These are phyloP conservation scores for Leccinum solheimii DNA, from an alignment of 1,284 basidiomycete species.

Conservation along the genomic window DNA sequence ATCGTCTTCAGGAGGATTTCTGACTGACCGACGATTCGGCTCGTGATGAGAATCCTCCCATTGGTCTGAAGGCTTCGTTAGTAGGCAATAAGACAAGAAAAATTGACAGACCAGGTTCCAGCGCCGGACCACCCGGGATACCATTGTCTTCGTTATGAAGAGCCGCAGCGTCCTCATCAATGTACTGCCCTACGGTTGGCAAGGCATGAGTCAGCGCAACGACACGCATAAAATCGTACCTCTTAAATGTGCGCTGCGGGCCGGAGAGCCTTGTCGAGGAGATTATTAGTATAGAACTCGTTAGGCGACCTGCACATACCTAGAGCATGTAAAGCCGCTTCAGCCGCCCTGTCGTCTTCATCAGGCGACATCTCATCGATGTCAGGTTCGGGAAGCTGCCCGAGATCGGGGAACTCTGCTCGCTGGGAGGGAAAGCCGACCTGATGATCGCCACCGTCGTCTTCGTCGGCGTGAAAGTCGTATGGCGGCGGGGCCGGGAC, in stretches of 20 bases:
- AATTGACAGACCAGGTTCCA: not conserved
- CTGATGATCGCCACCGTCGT: not conserved
- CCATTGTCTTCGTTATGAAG: not conserved
- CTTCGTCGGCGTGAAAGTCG: not conserved
- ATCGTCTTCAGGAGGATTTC: not conserved
- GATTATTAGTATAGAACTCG: not conserved
- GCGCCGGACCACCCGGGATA: not conserved
- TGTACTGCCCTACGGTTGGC: not conserved
- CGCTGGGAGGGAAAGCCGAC: not conserved
- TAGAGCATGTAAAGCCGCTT: not conserved
- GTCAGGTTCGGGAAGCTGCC: not conserved
- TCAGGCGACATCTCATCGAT: not conserved
- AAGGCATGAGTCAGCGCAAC: no score
- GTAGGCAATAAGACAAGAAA: not conserved
- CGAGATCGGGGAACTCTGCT: not conserved
- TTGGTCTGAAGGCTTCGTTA: not conserved
- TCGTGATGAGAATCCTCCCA: not conserved
- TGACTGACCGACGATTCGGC: not conserved
- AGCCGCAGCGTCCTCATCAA: not conserved
- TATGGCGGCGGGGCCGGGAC: not conserved
- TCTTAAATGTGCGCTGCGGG: no score
- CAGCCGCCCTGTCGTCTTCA: not conserved
- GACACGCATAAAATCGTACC: no score
- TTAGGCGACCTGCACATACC: not conserved
- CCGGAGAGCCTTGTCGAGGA: not conserved